Evolutionary conservation across 176 grass and related monocot genomes (phyloP).

Genomic region (Pharus latifolius): DNA sequence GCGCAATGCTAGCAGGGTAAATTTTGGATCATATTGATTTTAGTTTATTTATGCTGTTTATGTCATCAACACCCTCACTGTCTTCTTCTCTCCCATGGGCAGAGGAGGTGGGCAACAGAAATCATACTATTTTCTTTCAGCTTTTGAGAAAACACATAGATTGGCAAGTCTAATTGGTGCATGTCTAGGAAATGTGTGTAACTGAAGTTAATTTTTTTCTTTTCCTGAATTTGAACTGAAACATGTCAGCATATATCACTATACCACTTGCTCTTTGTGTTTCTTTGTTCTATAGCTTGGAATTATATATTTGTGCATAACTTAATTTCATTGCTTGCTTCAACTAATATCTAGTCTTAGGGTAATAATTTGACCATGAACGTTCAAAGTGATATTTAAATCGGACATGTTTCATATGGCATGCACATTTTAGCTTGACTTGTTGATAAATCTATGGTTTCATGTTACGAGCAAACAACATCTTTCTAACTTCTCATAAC

Average conservation of each 20-base stretch:
- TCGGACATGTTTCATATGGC: background rate
- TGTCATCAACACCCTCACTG: too few species aligned
- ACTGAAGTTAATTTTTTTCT: too few species aligned
- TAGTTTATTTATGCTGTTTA: too few species aligned
- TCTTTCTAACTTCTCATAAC: background rate
- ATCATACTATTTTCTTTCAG: too few species aligned
- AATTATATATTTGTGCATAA: background rate
- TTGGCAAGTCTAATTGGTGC: too few species aligned
- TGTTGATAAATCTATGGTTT: background rate
- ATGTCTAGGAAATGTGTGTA: too few species aligned
- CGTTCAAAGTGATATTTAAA: background rate
- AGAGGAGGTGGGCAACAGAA: too few species aligned
- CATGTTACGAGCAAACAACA: background rate
- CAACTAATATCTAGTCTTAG: background rate
- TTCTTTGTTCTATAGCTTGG: background rate
- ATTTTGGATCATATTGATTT: too few species aligned
- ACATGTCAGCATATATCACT: background rate
- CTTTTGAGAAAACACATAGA: too few species aligned
- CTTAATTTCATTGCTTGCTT: background rate
- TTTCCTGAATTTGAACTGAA: background rate
- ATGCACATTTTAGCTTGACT: background rate
- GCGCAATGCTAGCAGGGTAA: too few species aligned
- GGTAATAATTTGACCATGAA: background rate
- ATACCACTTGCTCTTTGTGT: background rate
- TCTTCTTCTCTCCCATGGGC: too few species aligned